phyloP scores from a whole-genome alignment of 352 stramenopile species.

The Stramenopiles sp. region DNA sequence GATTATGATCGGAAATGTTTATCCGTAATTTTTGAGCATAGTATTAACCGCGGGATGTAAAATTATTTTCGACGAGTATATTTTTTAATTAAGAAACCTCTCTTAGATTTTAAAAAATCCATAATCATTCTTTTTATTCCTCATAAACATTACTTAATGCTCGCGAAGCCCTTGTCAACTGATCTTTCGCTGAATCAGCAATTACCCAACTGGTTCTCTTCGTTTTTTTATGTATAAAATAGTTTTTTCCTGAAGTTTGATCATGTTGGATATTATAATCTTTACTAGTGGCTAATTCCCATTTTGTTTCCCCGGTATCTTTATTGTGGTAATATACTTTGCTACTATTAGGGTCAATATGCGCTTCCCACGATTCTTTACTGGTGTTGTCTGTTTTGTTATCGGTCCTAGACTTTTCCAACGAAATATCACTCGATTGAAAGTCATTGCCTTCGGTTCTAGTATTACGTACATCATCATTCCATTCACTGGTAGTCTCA shows the following conservation, averaged over 20 bases:
- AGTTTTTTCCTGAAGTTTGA: not conserved
- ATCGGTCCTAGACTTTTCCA: too few species aligned
- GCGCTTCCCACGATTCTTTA: not conserved
- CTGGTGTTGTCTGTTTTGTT: too few species aligned
- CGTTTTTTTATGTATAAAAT: constrained; percentile 5
- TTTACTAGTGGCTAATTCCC: not conserved
- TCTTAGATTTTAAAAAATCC: not conserved
- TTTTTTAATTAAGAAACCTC: not conserved
- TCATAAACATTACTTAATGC: not conserved
- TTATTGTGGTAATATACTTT: not conserved
- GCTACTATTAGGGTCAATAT: not conserved
- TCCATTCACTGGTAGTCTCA: too few species aligned
- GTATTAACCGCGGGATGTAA: too few species aligned
- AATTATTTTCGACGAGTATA: not conserved
- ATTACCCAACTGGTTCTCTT: not conserved
- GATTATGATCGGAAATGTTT: too few species aligned
- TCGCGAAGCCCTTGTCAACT: not conserved
- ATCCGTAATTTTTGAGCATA: too few species aligned
- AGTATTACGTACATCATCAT: too few species aligned
- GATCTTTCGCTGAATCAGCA: not conserved
- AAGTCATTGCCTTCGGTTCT: too few species aligned
- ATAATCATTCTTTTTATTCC: not conserved
- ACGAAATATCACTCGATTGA: too few species aligned
- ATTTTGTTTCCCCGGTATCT: not conserved
- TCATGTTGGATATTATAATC: not conserved